Evolutionary conservation across 495 filamentous ascomycete genomes (phyloP), one percentile per base, ranked within the genome.

Genomic region (Hypomontagnella monticulosa): DNA sequence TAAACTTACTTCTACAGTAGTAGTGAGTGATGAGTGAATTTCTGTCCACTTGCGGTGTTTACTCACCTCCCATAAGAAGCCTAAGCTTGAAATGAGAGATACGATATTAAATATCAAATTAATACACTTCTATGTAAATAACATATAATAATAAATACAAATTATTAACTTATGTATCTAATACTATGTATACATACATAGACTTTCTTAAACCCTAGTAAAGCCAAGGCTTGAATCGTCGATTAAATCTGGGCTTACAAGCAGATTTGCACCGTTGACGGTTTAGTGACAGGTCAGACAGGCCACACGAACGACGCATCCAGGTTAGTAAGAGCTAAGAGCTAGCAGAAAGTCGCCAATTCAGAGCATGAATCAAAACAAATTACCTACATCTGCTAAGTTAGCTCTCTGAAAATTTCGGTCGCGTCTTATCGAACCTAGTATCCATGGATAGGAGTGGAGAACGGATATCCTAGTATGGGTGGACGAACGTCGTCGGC

Each of bases 11-110:
- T 38, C 42, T 27, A 57, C 44, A 53, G 54, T 65, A 59, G 55
- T 60, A 43, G 51, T 5, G n/a, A 57, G 30, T 36, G n/a, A 52
- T 67, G 63, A 61, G 63, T 57, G 63, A 67, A 66, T 66, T 67
- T 46, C n/a, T 20, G 11, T 14, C 40, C 56, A 56, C 18, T 54
- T 12, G 27, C 23, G 32, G 30, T 16, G 37, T 47, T 46, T 47
- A 32, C 9, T 20, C 38, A 32, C 9, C n/a, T 53, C n/a, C 15
- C 4, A 9, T 30, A 27, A 11, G 30, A 33, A 34, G n/a, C 47
- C 23, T 23, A 4, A 40, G 12, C 11, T 11, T 53, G 16, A 18
- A n/a, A n/a, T 14, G 38, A 15, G 4, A 7, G 40, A 20, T 33
- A 50, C 7, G 23, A 50, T 19, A 57, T 14, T 19, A 36, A 43